Conservation (phyloP, 129 eudicot species). For the Helichrysum umbraculigerum region DNA sequence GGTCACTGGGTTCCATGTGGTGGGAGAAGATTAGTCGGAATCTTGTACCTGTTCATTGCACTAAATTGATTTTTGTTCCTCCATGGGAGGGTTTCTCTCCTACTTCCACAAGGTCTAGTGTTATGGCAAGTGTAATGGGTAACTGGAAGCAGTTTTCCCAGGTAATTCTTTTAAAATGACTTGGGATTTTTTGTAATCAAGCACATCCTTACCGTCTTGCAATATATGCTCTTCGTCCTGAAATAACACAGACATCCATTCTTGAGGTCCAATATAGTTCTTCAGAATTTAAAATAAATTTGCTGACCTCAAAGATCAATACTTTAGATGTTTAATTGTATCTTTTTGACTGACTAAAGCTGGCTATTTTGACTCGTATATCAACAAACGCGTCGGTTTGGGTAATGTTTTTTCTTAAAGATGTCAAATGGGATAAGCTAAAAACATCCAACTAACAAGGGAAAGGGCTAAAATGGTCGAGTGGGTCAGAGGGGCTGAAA, state of each 20-base stretch:
- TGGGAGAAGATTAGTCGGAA: constrained; percentile 94
- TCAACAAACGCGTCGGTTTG: background rate
- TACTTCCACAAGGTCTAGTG: too few relatives aligned
- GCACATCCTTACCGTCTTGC: constrained; percentile 8
- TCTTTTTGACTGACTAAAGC: constrained; percentile 2
- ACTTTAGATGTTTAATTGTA: background rate
- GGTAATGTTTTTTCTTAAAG: background rate
- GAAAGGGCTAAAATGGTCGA: too few relatives aligned
- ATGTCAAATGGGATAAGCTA: background rate
- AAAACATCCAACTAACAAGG: background rate
- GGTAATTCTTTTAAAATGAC: too few relatives aligned
- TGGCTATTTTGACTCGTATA: background rate
- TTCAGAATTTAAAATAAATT: background rate
- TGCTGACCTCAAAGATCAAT: constrained; percentile 1
- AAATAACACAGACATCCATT: background rate
- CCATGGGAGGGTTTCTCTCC: too few relatives aligned
- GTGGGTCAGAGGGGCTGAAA: background rate
- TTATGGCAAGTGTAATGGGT: too few relatives aligned
- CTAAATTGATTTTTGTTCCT: too few relatives aligned
- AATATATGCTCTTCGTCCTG: background rate
- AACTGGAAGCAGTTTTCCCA: too few relatives aligned
- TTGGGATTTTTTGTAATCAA: constrained; percentile 8
- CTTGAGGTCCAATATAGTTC: constrained; percentile 4
- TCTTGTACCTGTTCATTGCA: constrained; percentile 92
- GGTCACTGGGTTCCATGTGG: constrained; percentile 97